phyloP scores from a whole-genome alignment of 352 stramenopile species.

The Globisporangium orthogonon region DNA sequence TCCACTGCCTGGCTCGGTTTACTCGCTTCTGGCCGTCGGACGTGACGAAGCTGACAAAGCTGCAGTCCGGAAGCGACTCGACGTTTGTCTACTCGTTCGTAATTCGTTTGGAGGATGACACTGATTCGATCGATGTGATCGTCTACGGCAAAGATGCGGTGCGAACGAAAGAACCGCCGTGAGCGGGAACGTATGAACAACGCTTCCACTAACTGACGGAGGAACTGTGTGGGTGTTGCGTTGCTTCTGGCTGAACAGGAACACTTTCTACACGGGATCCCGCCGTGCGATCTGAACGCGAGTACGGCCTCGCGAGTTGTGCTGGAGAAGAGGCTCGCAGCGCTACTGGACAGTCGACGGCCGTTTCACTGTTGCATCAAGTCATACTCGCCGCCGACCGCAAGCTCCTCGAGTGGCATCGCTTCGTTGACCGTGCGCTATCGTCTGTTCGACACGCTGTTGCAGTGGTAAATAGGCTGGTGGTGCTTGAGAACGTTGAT shows the following conservation, averaged over 20 bases:
- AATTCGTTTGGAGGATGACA: conserved; percentile 42
- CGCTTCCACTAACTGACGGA: not conserved
- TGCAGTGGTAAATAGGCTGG: conserved; percentile 15
- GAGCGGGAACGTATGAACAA: not conserved
- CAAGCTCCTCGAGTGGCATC: conserved; percentile 4
- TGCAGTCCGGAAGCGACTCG: conserved; percentile 14
- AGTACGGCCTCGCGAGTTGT: conserved; percentile 43
- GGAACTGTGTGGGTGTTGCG: too few species aligned
- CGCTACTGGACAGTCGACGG: conserved; percentile 19
- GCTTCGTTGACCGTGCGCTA: conserved; percentile 33
- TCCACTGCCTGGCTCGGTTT: conserved; percentile 49
- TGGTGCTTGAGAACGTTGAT: not conserved
- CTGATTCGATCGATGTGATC: conserved; percentile 51
- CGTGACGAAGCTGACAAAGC: conserved; percentile 45
- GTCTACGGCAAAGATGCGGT: conserved; percentile 67
- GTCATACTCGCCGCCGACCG: conserved; percentile 35
- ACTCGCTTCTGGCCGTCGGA: conserved; percentile 38
- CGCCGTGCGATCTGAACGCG: conserved; percentile 49
- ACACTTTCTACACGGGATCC: conserved; percentile 63
- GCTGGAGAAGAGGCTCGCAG: conserved; percentile 41
- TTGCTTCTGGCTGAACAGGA: conserved; percentile 23
- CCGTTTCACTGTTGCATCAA: conserved; percentile 65
- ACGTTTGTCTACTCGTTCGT: conserved; percentile 68
- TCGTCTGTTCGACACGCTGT: conserved; percentile 60
- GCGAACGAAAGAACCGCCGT: conserved; percentile 10